Evolutionary conservation across 139 green algal species (phyloP).

Genomic region (Trebouxia sp.): DNA sequence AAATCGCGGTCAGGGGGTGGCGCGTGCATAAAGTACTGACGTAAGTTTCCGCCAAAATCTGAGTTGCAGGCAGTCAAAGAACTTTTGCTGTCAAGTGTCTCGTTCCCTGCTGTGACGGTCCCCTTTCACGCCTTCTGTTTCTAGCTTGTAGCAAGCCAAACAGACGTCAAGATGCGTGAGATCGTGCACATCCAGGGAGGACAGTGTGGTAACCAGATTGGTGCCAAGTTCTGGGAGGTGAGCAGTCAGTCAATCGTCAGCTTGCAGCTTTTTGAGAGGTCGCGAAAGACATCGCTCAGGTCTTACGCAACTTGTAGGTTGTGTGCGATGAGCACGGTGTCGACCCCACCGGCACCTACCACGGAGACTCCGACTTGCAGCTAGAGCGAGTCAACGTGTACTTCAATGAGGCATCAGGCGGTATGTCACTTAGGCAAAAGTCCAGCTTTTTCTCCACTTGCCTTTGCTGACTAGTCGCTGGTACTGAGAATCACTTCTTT

Average conservation of each 20-base stretch:
- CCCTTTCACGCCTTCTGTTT: neutral
- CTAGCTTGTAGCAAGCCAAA: conserved; percentile 5
- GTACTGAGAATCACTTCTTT: neutral
- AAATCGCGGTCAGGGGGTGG: too few species aligned
- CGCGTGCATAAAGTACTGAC: neutral
- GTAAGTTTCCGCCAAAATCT: neutral
- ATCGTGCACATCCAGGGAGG: conserved; percentile 95
- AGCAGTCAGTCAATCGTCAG: conserved; percentile 27
- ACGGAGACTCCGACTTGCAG: conserved; percentile 95
- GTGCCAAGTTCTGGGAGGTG: conserved; percentile 96
- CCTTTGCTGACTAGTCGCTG: too few species aligned
- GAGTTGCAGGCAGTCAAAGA: conserved; percentile 5
- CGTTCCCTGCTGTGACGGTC: neutral
- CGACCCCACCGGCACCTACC: conserved; percentile 92
- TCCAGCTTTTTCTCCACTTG: neutral
- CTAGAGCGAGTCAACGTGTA: conserved; percentile 99
- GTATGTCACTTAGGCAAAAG: conserved; percentile 41
- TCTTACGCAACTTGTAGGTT: conserved; percentile 50
- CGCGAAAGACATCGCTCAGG: neutral
- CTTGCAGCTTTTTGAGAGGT: neutral
- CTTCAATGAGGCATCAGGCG: conserved; percentile 99
- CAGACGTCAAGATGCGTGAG: conserved; percentile 73
- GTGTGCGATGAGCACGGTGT: conserved; percentile 89
- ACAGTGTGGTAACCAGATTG: conserved; percentile 98
- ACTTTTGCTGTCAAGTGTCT: neutral